Percentiles rank a stretch among this genome's conserved stretches.
Conservation (phyloP, 1,284 basidiomycete species). For the Ustilago loliicola region DNA sequence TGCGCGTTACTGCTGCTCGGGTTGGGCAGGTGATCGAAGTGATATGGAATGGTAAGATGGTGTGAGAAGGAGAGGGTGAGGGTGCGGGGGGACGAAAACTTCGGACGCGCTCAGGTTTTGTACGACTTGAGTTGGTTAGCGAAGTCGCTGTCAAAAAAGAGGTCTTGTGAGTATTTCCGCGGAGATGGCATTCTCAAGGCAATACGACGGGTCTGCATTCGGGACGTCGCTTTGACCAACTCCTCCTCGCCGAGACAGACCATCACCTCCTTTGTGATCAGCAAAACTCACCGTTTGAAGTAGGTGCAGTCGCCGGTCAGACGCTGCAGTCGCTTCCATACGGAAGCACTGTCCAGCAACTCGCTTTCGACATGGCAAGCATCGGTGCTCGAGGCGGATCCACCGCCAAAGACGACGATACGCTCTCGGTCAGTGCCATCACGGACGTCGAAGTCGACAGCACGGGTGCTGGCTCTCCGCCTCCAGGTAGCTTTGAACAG, state of each 20-base stretch:
- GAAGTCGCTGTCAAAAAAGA: conserved; percentile 4
- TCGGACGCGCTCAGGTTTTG: not conserved
- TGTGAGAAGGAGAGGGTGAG: not conserved
- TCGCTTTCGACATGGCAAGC: conserved; percentile 14
- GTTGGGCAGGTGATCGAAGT: not conserved
- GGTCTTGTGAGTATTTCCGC: conserved; percentile 17
- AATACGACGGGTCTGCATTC: no score
- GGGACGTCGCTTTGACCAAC: conserved; percentile 14
- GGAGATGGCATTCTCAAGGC: conserved; percentile 15
- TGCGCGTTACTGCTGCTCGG: not conserved
- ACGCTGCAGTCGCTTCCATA: not conserved
- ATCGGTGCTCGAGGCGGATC: not conserved
- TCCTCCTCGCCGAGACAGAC: not conserved
- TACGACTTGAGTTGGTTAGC: not conserved
- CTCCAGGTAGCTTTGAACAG: conserved; percentile 14
- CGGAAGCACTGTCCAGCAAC: not conserved
- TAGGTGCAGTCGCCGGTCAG: not conserved
- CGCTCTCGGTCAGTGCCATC: conserved; percentile 16
- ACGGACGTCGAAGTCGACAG: conserved; percentile 38
- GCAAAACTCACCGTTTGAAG: no score
- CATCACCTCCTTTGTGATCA: not conserved
- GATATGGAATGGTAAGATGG: not conserved
- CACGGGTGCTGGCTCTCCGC: conserved; percentile 41
- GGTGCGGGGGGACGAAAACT: not conserved
- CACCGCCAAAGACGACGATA: conserved; percentile 20